Conservation (phyloP, 83 land plant genomes). For the Diphasiastrum complanatum region DNA sequence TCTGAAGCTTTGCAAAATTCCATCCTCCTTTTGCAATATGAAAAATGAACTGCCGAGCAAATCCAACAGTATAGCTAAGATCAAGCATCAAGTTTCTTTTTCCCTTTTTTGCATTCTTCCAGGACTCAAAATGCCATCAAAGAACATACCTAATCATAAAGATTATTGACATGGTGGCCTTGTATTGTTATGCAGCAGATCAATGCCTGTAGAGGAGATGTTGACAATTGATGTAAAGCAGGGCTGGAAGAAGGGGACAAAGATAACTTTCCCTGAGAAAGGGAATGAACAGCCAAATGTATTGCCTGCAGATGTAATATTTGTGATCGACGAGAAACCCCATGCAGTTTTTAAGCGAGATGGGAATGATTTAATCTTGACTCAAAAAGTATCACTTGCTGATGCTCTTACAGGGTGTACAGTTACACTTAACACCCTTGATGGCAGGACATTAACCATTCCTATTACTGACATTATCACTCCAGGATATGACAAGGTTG, state of each 20-base stretch:
- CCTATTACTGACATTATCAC: slow-evolving; percentile 48
- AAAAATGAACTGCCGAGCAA: too few relatives aligned
- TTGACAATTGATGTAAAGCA: slow-evolving; percentile 75
- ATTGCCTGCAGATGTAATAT: slow-evolving; percentile 63
- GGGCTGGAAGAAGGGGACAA: slow-evolving; percentile 92
- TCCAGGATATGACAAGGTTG: slow-evolving; percentile 58
- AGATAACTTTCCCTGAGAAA: slow-evolving; percentile 76
- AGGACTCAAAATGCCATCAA: not conserved
- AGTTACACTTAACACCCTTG: slow-evolving; percentile 46
- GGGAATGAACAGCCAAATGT: slow-evolving; percentile 69
- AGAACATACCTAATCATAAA: slow-evolving; percentile 7
- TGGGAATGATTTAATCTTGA: slow-evolving; percentile 62
- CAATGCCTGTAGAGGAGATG: slow-evolving; percentile 57
- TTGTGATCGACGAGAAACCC: slow-evolving; percentile 82
- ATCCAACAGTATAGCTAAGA: too few relatives aligned
- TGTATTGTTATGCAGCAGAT: slow-evolving; percentile 28
- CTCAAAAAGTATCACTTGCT: slow-evolving; percentile 50
- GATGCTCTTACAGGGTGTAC: slow-evolving; percentile 72
- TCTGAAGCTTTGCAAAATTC: too few relatives aligned
- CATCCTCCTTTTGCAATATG: too few relatives aligned
- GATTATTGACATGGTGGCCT: not conserved
- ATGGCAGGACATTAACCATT: slow-evolving; percentile 52
- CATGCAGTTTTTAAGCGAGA: slow-evolving; percentile 62
- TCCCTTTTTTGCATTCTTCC: not conserved
- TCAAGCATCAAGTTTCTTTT: too few relatives aligned